Base-by-base conservation (phyloP, 2,329 filamentous ascomycete species). In the Ploettnerulaceae sp. region DNA sequence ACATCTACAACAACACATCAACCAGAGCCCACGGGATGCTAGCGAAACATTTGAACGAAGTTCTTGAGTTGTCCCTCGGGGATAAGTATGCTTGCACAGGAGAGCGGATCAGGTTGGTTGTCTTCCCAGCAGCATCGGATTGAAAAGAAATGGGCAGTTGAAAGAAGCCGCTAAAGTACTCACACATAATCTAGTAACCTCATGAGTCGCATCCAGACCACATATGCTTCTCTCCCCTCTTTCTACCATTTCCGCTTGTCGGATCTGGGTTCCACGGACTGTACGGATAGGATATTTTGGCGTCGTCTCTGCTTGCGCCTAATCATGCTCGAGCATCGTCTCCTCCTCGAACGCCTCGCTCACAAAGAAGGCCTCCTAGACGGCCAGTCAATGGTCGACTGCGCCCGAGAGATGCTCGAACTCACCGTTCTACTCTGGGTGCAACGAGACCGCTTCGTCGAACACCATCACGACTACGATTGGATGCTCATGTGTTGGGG, bases 291-390 rank as follows among this genome's bases (percentile, higher is more conserved):
- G 0, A 49, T 75, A 0, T 74, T 73, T 41, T 64, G 66, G 4
- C 64, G 72, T 2, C 67, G 75, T 11, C 58, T 79, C 1, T 60
- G 17, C n/a, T 37, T 76, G 1, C 66, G 67, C 2, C 66, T 79
- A 2, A 69, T 73, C 17, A 71, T 76, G 35, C 61, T 79, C 0
- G 73, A 80, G 32, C 81, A 80, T 29, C 65, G 76, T 2, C 81
- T 83, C 47, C 70, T 82, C 7, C 64, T 81, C 5, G 74, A 82
- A 46, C 68, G 79, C 12, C 68, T 81, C 0, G 62, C 82, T 7
- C 66, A 75, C 17, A 76, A 74, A 14, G 66, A 67, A 0, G 61
- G 67, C 9, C 54, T 61, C 0, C 64, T 67, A 7, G 62, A 67
- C 7, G 66, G 66, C 0, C 64, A 69, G 11, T 60, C 74, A 7